These are phyloP conservation scores for Phytophthora podocarpi DNA, from an alignment of 352 stramenopile genomes.

Conservation along the genomic window DNA sequence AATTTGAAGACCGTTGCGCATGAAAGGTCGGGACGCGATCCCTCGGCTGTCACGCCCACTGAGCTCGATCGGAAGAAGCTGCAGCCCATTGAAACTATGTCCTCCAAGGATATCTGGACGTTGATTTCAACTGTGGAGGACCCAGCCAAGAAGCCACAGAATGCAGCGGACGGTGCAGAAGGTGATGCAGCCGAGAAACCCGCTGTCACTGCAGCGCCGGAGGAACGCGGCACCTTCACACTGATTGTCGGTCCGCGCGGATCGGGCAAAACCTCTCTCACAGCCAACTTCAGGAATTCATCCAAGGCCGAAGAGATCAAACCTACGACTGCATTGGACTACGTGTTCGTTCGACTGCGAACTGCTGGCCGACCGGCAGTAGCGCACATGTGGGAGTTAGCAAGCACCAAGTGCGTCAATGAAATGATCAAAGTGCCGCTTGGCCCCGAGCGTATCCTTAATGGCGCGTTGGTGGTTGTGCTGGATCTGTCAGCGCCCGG, in stretches of 20 bases:
- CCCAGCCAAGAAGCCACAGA: conserved; percentile 29
- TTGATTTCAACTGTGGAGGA: conserved; percentile 61
- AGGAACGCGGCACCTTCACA: conserved; percentile 77
- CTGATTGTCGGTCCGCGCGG: conserved; percentile 69
- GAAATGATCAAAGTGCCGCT: conserved; percentile 90
- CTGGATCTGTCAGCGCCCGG: conserved; percentile 84
- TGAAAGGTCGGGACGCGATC: conserved; percentile 36
- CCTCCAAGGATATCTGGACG: conserved; percentile 75
- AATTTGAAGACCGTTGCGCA: conserved; percentile 11
- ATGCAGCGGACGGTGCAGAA: conserved; percentile 27
- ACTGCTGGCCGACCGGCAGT: conserved; percentile 52
- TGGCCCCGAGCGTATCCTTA: conserved; percentile 73
- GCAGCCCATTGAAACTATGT: conserved; percentile 19
- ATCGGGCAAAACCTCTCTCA: conserved; percentile 86
- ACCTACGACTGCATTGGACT: conserved; percentile 92
- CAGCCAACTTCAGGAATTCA: conserved; percentile 67
- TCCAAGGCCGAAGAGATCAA: conserved; percentile 87
- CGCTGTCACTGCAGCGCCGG: conserved; percentile 16
- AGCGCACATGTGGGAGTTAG: conserved; percentile 93
- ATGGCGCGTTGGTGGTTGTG: conserved; percentile 77
- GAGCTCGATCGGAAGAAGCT: conserved; percentile 2
- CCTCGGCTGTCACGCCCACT: conserved; percentile 1
- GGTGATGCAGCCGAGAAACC: conserved; percentile 26
- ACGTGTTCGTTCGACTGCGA: conserved; percentile 87
- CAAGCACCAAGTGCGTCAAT: conserved; percentile 71